phyloP scores from a whole-genome alignment of 257 asterid genomes.

The Solanum phureja region DNA sequence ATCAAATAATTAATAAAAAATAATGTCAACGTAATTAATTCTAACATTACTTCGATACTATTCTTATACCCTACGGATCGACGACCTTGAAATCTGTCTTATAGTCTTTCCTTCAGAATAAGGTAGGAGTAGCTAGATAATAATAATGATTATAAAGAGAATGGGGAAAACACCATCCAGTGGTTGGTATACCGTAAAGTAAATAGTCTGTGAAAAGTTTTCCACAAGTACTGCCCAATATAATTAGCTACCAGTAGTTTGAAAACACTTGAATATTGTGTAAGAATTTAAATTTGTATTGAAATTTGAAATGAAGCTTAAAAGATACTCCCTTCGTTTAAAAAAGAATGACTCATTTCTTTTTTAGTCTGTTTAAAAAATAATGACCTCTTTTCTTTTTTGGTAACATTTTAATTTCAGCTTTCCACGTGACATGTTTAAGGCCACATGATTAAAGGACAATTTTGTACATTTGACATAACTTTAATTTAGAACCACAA shows the following conservation, averaged over 20 bases:
- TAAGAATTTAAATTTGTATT: not conserved
- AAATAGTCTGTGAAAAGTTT: not conserved
- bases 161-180: not conserved
- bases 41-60: too few relatives aligned
- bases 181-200: not conserved
- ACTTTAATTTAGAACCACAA: too few relatives aligned
- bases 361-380: too few relatives aligned
- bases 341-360: too few relatives aligned
- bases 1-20: not conserved
- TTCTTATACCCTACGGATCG: not conserved
- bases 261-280: not conserved
- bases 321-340: too few relatives aligned
- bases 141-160: not conserved
- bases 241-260: not conserved
- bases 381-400: too few relatives aligned
- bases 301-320: too few relatives aligned
- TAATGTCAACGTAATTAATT: not conserved
- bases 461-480: too few relatives aligned
- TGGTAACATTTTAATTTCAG: too few relatives aligned
- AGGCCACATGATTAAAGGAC: too few relatives aligned
- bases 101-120: too few relatives aligned
- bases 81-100: not conserved
- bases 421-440: too few relatives aligned
- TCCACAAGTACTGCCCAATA: not conserved
- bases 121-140: not conserved